phyloP scores from a whole-genome alignment of 805 yeast genomes.

The Cyberlindnera samutprakarnensis region DNA sequence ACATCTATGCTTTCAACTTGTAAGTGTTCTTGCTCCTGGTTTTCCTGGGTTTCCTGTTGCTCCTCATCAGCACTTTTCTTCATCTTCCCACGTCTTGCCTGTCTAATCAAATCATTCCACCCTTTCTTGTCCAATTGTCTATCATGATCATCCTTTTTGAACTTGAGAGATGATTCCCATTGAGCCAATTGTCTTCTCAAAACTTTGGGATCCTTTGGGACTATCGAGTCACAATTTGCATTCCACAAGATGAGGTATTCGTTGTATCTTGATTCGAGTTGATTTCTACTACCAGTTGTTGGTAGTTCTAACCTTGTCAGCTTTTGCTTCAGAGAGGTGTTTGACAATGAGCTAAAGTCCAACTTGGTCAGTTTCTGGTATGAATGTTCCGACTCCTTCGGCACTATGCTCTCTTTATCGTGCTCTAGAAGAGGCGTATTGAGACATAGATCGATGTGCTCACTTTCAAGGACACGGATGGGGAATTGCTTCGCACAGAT shows the following conservation, averaged over 20 bases:
- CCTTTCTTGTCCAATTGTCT: conserved; percentile 13
- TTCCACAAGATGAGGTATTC: conserved; percentile 76
- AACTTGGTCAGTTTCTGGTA: conserved; percentile 49
- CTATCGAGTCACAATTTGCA: conserved; percentile 67
- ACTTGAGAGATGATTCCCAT: conserved; percentile 49
- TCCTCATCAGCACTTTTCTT: not conserved
- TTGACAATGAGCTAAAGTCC: conserved; percentile 53
- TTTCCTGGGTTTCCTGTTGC: not conserved
- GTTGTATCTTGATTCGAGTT: conserved; percentile 62
- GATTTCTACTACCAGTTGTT: conserved; percentile 52
- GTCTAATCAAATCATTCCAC: conserved; percentile 16
- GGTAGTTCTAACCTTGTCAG: conserved; percentile 49
- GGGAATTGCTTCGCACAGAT: conserved; percentile 49
- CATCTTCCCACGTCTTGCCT: conserved; percentile 3
- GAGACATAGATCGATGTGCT: conserved; percentile 55
- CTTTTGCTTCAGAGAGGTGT: conserved; percentile 54
- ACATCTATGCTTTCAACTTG: conserved; percentile 1
- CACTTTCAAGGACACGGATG: conserved; percentile 40
- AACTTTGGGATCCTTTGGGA: conserved; percentile 51
- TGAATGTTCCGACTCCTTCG: conserved; percentile 14
- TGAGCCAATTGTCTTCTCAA: conserved; percentile 48
- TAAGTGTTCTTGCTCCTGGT: not conserved
- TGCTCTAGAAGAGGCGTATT: conserved; percentile 19
- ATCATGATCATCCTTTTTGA: conserved; percentile 4
- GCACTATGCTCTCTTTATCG: not conserved